Evolutionary conservation across 2,329 filamentous ascomycete species (phyloP).

Genomic region (Huntiella abstrusa): DNA sequence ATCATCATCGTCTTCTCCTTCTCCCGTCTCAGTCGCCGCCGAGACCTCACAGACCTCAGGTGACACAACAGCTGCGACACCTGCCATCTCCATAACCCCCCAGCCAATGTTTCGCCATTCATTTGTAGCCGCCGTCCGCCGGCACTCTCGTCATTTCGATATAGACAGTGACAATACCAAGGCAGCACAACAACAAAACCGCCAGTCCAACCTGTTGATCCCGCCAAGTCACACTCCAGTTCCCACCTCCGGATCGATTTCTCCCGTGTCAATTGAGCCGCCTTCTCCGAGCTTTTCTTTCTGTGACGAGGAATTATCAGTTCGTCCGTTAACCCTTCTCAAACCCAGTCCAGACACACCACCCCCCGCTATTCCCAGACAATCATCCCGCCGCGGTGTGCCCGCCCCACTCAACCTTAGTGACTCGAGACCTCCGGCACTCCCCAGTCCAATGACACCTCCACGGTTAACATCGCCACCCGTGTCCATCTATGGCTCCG

Average conservation of each 20-base stretch:
- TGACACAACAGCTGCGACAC: neutral
- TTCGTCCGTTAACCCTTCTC: neutral
- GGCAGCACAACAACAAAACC: no score
- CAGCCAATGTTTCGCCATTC: no score
- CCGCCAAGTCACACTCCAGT: neutral
- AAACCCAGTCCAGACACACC: neutral
- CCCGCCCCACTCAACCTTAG: neutral
- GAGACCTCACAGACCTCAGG: neutral
- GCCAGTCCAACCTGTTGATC: neutral
- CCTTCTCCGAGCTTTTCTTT: conserved; percentile 9
- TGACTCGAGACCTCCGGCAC: neutral
- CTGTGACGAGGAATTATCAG: conserved; percentile 5
- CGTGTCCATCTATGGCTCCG: no score
- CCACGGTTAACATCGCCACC: no score
- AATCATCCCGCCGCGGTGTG: neutral
- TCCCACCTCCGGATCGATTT: neutral
- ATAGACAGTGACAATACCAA: neutral
- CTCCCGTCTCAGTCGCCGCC: neutral
- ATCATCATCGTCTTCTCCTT: neutral
- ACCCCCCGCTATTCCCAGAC: conserved; percentile 1
- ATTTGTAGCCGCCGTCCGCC: no score
- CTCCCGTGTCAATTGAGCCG: neutral
- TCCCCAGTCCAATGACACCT: neutral
- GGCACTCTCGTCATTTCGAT: neutral
- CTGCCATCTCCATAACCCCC: neutral